These are phyloP conservation scores for Volvox africanus DNA, from an alignment of 139 green algal species.

Conservation along the genomic window DNA sequence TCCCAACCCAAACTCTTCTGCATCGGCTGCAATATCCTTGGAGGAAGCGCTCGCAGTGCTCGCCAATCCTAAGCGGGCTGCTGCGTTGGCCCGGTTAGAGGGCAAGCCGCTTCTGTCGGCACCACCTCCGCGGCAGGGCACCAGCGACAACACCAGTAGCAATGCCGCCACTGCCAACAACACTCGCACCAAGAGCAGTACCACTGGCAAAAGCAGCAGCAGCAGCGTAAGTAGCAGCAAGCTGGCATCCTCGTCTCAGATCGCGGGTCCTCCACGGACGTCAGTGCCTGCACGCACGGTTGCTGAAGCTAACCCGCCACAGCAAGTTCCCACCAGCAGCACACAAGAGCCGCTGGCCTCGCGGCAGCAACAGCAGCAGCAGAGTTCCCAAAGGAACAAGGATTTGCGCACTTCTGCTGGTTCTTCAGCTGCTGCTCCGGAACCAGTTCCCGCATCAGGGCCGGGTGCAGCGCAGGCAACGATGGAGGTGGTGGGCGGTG, in stretches of 20 bases:
- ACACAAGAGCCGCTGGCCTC: background rate
- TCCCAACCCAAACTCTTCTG: background rate
- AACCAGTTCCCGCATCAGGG: background rate
- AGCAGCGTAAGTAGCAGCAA: background rate
- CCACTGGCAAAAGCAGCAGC: background rate
- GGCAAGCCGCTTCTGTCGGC: background rate
- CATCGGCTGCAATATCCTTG: background rate
- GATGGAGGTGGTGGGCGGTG: background rate
- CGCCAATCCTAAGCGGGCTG: background rate
- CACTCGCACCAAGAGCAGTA: background rate
- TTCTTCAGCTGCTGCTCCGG: background rate
- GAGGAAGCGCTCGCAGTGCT: slow-evolving; percentile 1
- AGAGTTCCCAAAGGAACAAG: background rate
- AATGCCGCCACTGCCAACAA: background rate
- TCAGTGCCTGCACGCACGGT: background rate
- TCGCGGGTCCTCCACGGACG: too few species aligned
- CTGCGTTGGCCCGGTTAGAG: slow-evolving; percentile 8
- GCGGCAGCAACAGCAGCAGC: background rate
- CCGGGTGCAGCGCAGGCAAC: too few species aligned
- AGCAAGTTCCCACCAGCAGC: background rate
- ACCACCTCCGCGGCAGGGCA: background rate
- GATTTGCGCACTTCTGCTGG: background rate
- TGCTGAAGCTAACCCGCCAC: background rate
- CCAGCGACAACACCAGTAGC: background rate
- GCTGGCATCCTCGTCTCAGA: too few species aligned